phyloP scores from a whole-genome alignment of 257 asterid genomes.

The Scutellaria barbata region DNA sequence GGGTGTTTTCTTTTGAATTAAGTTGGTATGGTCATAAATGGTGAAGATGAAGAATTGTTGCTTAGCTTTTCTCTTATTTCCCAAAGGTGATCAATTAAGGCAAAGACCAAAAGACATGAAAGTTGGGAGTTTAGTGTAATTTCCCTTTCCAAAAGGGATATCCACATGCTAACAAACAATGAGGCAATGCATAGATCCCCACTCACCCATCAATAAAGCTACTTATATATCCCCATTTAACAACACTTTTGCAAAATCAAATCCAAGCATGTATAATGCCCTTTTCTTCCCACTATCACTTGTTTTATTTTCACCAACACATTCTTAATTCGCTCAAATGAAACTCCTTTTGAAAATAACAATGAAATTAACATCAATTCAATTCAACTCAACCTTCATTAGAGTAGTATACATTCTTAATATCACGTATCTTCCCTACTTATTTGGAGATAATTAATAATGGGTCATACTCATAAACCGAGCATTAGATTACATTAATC shows the following conservation, averaged over 20 bases:
- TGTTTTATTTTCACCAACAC: too few relatives aligned
- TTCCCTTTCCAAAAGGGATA: constrained; percentile 35
- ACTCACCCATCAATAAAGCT: constrained; percentile 36
- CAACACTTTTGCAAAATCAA: neutral
- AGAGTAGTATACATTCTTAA: too few relatives aligned
- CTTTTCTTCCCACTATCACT: neutral
- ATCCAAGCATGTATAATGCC: constrained; percentile 19
- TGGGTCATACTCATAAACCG: too few relatives aligned
- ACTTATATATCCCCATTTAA: neutral
- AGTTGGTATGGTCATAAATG: too few relatives aligned
- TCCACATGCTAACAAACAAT: constrained; percentile 39
- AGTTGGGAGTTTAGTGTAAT: constrained; percentile 26
- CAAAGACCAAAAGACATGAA: constrained; percentile 32
- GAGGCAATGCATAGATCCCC: constrained; percentile 46
- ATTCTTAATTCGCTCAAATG: too few relatives aligned
- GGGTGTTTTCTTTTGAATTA: too few relatives aligned
- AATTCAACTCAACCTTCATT: too few relatives aligned
- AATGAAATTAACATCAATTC: too few relatives aligned
- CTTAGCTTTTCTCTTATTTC: constrained; percentile 14
- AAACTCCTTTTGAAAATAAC: too few relatives aligned
- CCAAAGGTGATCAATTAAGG: constrained; percentile 30
- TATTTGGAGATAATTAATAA: too few relatives aligned
- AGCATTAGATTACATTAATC: too few relatives aligned
- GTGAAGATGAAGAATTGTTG: neutral
- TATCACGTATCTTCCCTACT: too few relatives aligned